Conservation (phyloP, 345 rosid genomes). For the Eucalyptus rudis region DNA sequence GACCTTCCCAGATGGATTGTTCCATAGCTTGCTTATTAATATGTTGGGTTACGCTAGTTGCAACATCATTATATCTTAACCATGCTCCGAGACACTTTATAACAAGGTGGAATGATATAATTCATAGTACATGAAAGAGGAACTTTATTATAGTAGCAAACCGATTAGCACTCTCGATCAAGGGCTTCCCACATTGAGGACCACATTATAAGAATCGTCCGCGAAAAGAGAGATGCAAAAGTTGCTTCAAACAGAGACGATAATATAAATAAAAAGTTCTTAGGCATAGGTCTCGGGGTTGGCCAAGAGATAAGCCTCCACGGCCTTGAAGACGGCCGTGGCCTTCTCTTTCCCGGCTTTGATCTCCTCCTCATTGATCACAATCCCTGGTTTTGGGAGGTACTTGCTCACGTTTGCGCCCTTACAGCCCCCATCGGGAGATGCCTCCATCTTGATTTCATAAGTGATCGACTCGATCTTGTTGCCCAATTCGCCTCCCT, state of each 20-base stretch:
- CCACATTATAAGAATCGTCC: not conserved
- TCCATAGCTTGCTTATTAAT: too few relatives aligned
- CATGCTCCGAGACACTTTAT: not conserved
- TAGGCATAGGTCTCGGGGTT: conserved; percentile 8
- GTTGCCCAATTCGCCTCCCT: not conserved
- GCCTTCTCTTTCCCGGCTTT: conserved; percentile 17
- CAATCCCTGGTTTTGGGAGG: not conserved
- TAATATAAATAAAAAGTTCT: not conserved
- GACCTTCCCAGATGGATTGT: not conserved
- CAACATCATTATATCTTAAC: not conserved
- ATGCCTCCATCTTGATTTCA: not conserved
- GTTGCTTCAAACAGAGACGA: not conserved
- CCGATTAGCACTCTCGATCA: not conserved
- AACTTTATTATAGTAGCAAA: not conserved
- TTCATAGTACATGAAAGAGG: not conserved
- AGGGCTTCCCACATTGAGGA: not conserved
- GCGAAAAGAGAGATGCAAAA: not conserved
- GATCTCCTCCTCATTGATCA: conserved; percentile 6
- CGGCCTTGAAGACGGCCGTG: conserved; percentile 4
- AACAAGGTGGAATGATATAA: not conserved
- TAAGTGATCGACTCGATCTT: not conserved
- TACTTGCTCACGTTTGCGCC: not conserved
- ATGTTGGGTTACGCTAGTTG: too few relatives aligned
- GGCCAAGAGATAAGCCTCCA: conserved; percentile 17
- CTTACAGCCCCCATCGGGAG: conserved; percentile 6